Conservation (phyloP, 2,329 filamentous ascomycete species). For the Paraphoma sp. region DNA sequence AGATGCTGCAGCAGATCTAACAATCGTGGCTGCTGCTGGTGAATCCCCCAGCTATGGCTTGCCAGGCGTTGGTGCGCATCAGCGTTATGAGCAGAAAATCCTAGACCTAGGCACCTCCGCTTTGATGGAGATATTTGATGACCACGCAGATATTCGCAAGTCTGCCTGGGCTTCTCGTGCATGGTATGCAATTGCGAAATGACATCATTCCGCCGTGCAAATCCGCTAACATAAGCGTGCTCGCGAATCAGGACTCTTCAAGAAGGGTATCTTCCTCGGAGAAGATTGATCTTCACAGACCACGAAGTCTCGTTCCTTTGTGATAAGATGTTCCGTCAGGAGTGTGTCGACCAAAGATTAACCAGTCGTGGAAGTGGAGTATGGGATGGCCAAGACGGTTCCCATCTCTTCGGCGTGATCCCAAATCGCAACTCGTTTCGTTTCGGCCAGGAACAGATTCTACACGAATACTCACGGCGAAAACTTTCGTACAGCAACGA, state of each 20-base stretch:
- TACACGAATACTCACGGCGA: not conserved
- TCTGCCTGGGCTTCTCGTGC: constrained; percentile 3
- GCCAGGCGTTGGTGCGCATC: constrained; percentile 7
- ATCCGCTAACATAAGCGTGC: no score
- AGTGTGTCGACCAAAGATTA: not conserved
- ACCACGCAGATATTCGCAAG: not conserved
- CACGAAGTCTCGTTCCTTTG: constrained; percentile 2
- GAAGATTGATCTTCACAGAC: constrained; percentile 4
- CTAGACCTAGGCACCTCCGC: not conserved
- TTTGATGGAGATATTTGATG: constrained; percentile 2
- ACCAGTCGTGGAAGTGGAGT: no score
- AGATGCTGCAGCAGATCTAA: constrained; percentile 10
- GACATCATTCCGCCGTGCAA: no score
- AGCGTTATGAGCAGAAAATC: not conserved
- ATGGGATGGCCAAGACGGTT: no score
- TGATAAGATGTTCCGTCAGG: not conserved
- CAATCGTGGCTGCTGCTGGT: constrained; percentile 16
- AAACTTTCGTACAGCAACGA: not conserved
- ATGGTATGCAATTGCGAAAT: not conserved
- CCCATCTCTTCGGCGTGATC: no score
- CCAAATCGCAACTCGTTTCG: no score
- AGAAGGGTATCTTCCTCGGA: not conserved
- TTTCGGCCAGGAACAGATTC: not conserved
- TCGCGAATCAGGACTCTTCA: not conserved
- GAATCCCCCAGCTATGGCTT: constrained; percentile 6